phyloP scores from a whole-genome alignment of 139 green algal species.

The Haematococcus sp. region DNA sequence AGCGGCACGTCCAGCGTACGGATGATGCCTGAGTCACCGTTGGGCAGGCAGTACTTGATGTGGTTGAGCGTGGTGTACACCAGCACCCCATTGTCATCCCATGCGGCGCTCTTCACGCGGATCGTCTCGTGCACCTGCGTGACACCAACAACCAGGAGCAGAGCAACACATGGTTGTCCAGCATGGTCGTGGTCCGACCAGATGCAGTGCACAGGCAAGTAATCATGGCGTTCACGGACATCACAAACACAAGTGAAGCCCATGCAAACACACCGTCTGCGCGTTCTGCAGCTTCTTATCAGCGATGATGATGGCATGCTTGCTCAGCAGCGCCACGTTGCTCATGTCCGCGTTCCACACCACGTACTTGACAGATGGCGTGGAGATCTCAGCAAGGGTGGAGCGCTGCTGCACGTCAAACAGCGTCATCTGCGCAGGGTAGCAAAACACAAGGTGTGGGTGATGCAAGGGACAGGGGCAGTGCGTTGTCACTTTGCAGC shows the following conservation, averaged over 20 bases:
- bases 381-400: slow-evolving; percentile 81
- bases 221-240: too few species aligned
- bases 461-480: too few species aligned
- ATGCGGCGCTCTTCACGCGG: slow-evolving; percentile 85
- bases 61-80: slow-evolving; percentile 99
- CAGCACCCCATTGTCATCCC: slow-evolving; percentile 95
- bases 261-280: slow-evolving; percentile 61
- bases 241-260: too few species aligned
- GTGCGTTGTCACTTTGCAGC: too few species aligned
- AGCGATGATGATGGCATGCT: slow-evolving; percentile 96
- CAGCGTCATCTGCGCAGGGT: slow-evolving; percentile 71
- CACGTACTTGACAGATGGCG: slow-evolving; percentile 96
- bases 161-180: too few species aligned
- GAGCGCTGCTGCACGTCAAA: slow-evolving; percentile 97
- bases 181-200: too few species aligned
- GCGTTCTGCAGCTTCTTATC: slow-evolving; percentile 88
- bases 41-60: slow-evolving; percentile 99
- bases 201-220: too few species aligned
- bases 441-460: too few species aligned
- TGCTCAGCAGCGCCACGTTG: slow-evolving; percentile 92
- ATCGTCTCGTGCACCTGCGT: slow-evolving; percentile 95
- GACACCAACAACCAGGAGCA: too few species aligned
- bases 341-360: slow-evolving; percentile 95
- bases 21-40: slow-evolving; percentile 97
- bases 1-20: slow-evolving; percentile 94